phyloP scores from a whole-genome alignment of 2,329 filamentous ascomycete genomes.

The Coleophoma cylindrospora region DNA sequence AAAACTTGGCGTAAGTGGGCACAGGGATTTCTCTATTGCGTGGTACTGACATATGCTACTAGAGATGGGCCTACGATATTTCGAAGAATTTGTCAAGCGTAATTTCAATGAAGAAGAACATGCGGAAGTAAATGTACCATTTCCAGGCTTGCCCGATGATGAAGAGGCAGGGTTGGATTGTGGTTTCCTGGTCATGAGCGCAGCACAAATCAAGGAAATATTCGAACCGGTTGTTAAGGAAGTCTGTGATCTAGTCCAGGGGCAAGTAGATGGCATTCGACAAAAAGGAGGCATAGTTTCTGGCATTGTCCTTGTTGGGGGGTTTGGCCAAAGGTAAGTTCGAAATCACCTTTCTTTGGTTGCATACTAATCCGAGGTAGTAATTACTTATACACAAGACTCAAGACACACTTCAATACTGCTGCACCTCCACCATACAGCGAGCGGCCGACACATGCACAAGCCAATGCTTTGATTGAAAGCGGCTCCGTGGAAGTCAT shows the following conservation, averaged over 20 bases:
- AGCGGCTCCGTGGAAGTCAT: constrained; percentile 68
- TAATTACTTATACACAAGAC: constrained; percentile 66
- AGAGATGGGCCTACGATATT: constrained; percentile 69
- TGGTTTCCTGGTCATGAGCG: constrained; percentile 70
- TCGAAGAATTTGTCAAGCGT: constrained; percentile 80
- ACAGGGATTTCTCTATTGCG: constrained; percentile 1
- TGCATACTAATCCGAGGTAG: constrained; percentile 19
- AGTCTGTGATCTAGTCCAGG: constrained; percentile 62
- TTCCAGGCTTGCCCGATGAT: constrained; percentile 72
- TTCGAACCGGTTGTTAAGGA: constrained; percentile 72
- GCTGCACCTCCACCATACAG: constrained; percentile 52
- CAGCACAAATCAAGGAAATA: constrained; percentile 64
- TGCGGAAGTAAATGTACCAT: constrained; percentile 73
- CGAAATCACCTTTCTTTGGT: neutral
- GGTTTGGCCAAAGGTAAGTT: constrained; percentile 63
- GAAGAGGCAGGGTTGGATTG: constrained; percentile 70
- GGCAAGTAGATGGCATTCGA: constrained; percentile 60
- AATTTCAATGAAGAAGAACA: constrained; percentile 79
- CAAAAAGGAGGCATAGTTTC: constrained; percentile 57
- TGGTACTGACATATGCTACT: constrained; percentile 2
- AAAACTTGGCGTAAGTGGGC: constrained; percentile 64
- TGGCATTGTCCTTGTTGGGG: constrained; percentile 77
- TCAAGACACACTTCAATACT: constrained; percentile 63
- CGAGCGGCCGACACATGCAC: constrained; percentile 64
- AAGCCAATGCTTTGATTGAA: constrained; percentile 38